Percentiles rank a stretch among this genome's conserved stretches.
Evolutionary conservation across 2,329 filamentous ascomycete species (phyloP).

Genomic region (Chrysoporthe austroafricana): DNA sequence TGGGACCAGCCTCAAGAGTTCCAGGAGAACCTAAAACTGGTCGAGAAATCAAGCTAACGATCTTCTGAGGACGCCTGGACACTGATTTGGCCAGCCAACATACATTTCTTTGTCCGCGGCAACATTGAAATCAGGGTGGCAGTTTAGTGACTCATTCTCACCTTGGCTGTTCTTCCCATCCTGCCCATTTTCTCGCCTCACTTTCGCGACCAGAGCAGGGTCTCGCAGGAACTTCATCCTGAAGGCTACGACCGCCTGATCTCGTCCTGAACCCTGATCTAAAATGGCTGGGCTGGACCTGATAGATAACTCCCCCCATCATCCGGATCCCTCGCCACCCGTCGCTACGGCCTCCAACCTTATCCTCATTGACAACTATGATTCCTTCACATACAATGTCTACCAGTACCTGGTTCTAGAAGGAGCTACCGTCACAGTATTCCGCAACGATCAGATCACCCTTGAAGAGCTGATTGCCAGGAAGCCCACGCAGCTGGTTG

Average conservation of each 20-base stretch:
- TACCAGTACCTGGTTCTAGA: conserved; percentile 98
- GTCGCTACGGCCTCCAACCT: conserved; percentile 85
- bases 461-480: conserved; percentile 81
- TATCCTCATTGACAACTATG: conserved; percentile 97
- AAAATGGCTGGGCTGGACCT: conserved; percentile 54
- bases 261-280: conserved; percentile 10
- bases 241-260: no score
- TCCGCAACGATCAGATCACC: conserved; percentile 88
- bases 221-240: background rate
- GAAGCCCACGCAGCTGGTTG: conserved; percentile 89
- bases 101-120: conserved; percentile 4
- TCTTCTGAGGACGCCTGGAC: background rate
- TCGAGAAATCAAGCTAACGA: background rate
- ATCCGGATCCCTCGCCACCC: conserved; percentile 74
- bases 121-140: background rate
- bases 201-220: background rate
- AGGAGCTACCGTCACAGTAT: conserved; percentile 86
- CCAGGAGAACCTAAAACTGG: no score
- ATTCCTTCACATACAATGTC: conserved; percentile 99
- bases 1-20: background rate
- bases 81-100: background rate
- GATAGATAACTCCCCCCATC: conserved; percentile 83
- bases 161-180: background rate
- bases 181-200: background rate
- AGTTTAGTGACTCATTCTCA: conserved; percentile 11